A percentile compares a stretch with the other conserved stretches of the same genome.
Evolutionary conservation across 2,329 filamentous ascomycete genomes (phyloP).

Genomic region (Aaosphaeria arxii): DNA sequence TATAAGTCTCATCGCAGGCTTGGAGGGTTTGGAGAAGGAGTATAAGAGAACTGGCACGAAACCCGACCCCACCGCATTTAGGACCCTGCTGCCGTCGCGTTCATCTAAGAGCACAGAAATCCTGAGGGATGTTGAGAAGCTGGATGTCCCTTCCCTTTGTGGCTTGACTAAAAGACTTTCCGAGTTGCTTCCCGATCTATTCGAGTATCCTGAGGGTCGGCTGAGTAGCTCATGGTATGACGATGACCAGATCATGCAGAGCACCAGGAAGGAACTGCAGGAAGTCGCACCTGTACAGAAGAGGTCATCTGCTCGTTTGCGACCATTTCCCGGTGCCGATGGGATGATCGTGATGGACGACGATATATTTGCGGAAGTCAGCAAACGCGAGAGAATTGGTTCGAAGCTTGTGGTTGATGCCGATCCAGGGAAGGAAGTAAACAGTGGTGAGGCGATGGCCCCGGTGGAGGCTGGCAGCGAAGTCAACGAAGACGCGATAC

Average conservation of each 20-base stretch:
- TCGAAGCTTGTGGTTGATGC: slow-evolving; percentile 4
- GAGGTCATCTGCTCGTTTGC: slow-evolving; percentile 32
- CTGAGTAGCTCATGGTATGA: slow-evolving; percentile 31
- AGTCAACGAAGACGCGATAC: slow-evolving; percentile 1
- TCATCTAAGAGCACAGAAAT: slow-evolving; percentile 22
- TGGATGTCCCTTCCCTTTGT: slow-evolving; percentile 46
- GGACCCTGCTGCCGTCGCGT: background rate
- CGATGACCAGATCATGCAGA: slow-evolving; percentile 38
- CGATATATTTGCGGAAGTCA: slow-evolving; percentile 30
- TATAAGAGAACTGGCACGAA: background rate
- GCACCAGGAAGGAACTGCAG: slow-evolving; percentile 28
- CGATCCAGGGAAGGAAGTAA: slow-evolving; percentile 6
- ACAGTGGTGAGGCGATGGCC: background rate
- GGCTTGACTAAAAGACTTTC: slow-evolving; percentile 46
- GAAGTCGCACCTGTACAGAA: slow-evolving; percentile 28
- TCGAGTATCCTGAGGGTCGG: slow-evolving; percentile 35
- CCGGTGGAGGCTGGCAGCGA: background rate
- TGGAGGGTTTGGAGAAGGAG: slow-evolving; percentile 34
- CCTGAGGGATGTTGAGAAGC: slow-evolving; percentile 43
- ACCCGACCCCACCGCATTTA: background rate
- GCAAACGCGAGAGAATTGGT: slow-evolving; percentile 15
- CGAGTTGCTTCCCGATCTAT: slow-evolving; percentile 44
- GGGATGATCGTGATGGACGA: slow-evolving; percentile 32
- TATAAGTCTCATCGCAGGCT: slow-evolving; percentile 35
- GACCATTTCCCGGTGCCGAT: slow-evolving; percentile 30